Evolutionary conservation across 2,329 filamentous ascomycete species (phyloP).

Genomic region (Aspergillus novoparasiticus): DNA sequence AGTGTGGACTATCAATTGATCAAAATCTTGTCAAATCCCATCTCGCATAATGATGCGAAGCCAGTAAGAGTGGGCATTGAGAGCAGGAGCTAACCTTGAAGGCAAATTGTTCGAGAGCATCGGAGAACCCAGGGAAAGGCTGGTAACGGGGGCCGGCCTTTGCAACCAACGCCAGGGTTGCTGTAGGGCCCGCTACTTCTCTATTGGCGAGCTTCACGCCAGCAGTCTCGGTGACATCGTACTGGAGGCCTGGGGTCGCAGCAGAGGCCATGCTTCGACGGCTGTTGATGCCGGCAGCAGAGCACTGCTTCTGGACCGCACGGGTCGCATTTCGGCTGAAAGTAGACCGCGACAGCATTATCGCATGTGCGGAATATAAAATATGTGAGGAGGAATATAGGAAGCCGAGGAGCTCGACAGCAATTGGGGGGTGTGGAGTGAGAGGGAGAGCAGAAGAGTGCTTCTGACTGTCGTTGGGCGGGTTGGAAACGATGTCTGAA

Average conservation of each 20-base stretch:
- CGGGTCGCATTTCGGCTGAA: constrained; percentile 66
- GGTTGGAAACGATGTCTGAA: constrained; percentile 39
- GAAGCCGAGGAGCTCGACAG: constrained; percentile 42
- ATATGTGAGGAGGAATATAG: constrained; percentile 39
- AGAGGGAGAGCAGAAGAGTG: constrained; percentile 28
- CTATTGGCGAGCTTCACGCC: constrained; percentile 92
- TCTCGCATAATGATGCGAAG: not conserved
- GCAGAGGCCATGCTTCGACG: constrained; percentile 66
- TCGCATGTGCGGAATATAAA: constrained; percentile 59
- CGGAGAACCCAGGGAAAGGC: constrained; percentile 82
- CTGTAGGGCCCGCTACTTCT: constrained; percentile 84
- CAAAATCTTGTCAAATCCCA: constrained; percentile 16
- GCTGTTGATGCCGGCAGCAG: constrained; percentile 54
- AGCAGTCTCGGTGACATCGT: constrained; percentile 81
- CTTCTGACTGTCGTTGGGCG: constrained; percentile 33
- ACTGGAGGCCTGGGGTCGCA: constrained; percentile 76
- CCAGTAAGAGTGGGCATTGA: constrained; percentile 23
- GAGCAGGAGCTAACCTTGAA: constrained; percentile 73
- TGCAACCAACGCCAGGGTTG: constrained; percentile 85
- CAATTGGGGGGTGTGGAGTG: constrained; percentile 36
- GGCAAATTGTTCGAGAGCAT: constrained; percentile 90
- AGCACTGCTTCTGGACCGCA: constrained; percentile 62
- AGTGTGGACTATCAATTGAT: constrained; percentile 69
- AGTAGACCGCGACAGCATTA: constrained; percentile 70
- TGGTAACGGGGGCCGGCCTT: constrained; percentile 96